Evolutionary conservation across 2,329 filamentous ascomycete species (phyloP).

Genomic region (Myriosclerotinia duriaeana): DNA sequence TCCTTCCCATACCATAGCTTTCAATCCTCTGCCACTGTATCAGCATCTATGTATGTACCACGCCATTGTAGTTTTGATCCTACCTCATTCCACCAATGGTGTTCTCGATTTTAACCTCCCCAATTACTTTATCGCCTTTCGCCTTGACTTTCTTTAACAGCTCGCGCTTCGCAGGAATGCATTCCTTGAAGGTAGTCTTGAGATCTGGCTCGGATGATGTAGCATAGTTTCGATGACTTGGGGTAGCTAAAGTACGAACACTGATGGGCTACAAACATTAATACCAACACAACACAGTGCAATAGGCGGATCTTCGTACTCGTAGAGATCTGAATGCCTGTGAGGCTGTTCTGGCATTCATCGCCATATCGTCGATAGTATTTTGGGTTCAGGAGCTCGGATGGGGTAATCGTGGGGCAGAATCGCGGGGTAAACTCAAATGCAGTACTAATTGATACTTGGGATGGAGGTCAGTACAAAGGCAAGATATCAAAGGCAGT

Average conservation of each 20-base stretch:
- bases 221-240: slow-evolving; percentile 60
- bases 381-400: slow-evolving; percentile 6
- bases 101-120: slow-evolving; percentile 91
- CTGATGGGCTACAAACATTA: slow-evolving; percentile 35
- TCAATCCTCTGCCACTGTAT: slow-evolving; percentile 64
- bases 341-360: slow-evolving; percentile 61
- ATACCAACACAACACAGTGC: not conserved
- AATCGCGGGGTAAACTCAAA: slow-evolving; percentile 18
- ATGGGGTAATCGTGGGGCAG: slow-evolving; percentile 25
- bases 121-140: slow-evolving; percentile 76
- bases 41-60: slow-evolving; percentile 19
- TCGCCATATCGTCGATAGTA: slow-evolving; percentile 53
- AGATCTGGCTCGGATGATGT: slow-evolving; percentile 81
- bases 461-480: not conserved
- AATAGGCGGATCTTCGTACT: slow-evolving; percentile 48
- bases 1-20: slow-evolving; percentile 98
- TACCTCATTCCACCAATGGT: slow-evolving; percentile 92
- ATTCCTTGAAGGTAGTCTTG: slow-evolving; percentile 78
- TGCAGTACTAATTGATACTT: not conserved
- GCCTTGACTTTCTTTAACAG: slow-evolving; percentile 92
- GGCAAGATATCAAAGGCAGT: not conserved
- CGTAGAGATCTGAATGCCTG: slow-evolving; percentile 63
- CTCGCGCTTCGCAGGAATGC: slow-evolving; percentile 90
- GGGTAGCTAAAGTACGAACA: slow-evolving; percentile 39
- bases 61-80: slow-evolving; percentile 12